Percentiles rank a stretch among this genome's conserved stretches.
Conservation (phyloP, 2,329 filamentous ascomycete species). For the Chrysoporthe puriensis region DNA sequence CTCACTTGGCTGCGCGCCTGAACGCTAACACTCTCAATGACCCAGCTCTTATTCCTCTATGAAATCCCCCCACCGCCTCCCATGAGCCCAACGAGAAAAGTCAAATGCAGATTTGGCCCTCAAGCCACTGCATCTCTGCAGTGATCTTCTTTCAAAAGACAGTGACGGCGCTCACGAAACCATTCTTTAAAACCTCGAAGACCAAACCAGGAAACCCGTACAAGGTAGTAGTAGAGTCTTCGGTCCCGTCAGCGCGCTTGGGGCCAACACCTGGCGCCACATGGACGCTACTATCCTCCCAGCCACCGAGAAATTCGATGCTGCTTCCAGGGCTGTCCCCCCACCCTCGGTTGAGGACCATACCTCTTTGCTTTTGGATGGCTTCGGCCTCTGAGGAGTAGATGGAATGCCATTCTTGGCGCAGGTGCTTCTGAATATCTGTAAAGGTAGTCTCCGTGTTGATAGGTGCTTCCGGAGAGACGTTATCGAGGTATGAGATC, state of each 20-base stretch:
- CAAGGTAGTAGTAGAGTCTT: slow-evolving; percentile 74
- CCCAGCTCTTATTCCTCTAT: not conserved
- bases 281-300: slow-evolving; percentile 71
- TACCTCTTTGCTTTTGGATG: slow-evolving; percentile 64
- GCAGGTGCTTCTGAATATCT: slow-evolving; percentile 71
- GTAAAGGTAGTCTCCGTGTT: slow-evolving; percentile 79
- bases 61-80: not conserved
- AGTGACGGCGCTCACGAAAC: slow-evolving; percentile 84
- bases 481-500: slow-evolving; percentile 61
- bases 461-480: slow-evolving; percentile 50
- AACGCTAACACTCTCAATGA: not conserved
- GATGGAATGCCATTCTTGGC: slow-evolving; percentile 69
- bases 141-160: slow-evolving; percentile 52
- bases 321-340: slow-evolving; percentile 90
- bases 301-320: slow-evolving; percentile 81
- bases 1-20: not conserved
- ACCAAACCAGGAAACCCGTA: slow-evolving; percentile 93
- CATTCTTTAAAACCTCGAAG: slow-evolving; percentile 95
- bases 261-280: slow-evolving; percentile 49
- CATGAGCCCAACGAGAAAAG: not conserved
- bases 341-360: slow-evolving; percentile 91
- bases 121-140: not conserved
- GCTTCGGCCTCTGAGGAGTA: slow-evolving; percentile 61
- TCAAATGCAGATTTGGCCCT: not conserved
- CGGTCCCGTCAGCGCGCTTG: slow-evolving; percentile 57